Percentiles rank a stretch among this genome's conserved stretches.
These are phyloP conservation scores for Talaromyces sp. DNA, from an alignment of 2,329 filamentous ascomycete genomes.

Conservation along the genomic window DNA sequence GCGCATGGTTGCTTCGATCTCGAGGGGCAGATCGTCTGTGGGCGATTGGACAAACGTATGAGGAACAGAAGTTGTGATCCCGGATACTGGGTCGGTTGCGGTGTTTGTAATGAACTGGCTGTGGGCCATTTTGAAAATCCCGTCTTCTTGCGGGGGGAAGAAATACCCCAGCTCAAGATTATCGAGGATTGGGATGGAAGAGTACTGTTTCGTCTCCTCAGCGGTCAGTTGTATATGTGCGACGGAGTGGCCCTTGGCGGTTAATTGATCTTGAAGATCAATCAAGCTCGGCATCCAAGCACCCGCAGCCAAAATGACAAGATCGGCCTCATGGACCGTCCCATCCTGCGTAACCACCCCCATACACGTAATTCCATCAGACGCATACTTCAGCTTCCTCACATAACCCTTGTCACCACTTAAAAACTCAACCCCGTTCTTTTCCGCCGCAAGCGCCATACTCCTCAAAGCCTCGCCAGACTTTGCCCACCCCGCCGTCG, in stretches of 20 bases:
- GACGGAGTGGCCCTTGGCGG: constrained; percentile 58
- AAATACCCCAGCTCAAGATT: constrained; percentile 15
- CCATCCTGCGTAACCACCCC: constrained; percentile 52
- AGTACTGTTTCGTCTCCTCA: constrained; percentile 48
- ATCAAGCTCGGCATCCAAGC: constrained; percentile 54
- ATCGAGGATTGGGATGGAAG: constrained; percentile 52
- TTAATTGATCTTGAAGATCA: constrained; percentile 47
- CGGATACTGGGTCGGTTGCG: constrained; percentile 11
- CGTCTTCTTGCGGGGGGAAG: constrained; percentile 29
- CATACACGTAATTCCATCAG: constrained; percentile 12
- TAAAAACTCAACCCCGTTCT: constrained; percentile 39
- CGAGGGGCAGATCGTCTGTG: constrained; percentile 8
- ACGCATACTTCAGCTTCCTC: neutral
- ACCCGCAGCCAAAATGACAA: constrained; percentile 54
- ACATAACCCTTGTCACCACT: constrained; percentile 13
- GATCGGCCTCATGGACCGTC: constrained; percentile 47
- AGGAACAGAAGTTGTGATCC: constrained; percentile 11
- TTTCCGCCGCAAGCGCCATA: constrained; percentile 44
- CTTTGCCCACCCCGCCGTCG: constrained; percentile 53
- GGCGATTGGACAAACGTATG: constrained; percentile 13
- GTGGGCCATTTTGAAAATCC: constrained; percentile 60
- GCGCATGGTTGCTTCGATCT: constrained; percentile 17
- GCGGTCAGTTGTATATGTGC: constrained; percentile 55
- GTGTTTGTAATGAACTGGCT: constrained; percentile 58
- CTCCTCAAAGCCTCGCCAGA: constrained; percentile 45